A percentile compares a stretch with the other conserved stretches of the same genome.
Evolutionary conservation across 495 filamentous ascomycete species (phyloP).

Genomic region (Elaphomyces granulatus): DNA sequence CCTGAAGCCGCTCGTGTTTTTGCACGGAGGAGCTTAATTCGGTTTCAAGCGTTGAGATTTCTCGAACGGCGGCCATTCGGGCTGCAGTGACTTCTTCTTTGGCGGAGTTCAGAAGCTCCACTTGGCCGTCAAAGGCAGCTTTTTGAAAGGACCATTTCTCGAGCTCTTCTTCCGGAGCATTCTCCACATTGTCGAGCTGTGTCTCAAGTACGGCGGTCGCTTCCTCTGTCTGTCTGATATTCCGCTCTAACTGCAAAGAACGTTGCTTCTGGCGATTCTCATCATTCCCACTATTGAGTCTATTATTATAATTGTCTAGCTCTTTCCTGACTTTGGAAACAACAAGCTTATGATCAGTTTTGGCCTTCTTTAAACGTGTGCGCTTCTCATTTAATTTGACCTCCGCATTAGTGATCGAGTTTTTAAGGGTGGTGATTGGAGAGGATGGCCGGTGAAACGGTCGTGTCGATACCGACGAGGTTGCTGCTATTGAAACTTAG

Average conservation of each 20-base stretch:
- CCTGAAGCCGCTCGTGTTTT: slow-evolving; percentile 63
- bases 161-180: slow-evolving; percentile 52
- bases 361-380: slow-evolving; percentile 54
- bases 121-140: slow-evolving; percentile 45
- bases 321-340: slow-evolving; percentile 62
- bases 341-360: slow-evolving; percentile 65
- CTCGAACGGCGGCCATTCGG: slow-evolving; percentile 48
- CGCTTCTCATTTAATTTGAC: slow-evolving; percentile 63
- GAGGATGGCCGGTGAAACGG: slow-evolving; percentile 63
- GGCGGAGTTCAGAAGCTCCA: slow-evolving; percentile 43
- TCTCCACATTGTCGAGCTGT: slow-evolving; percentile 52
- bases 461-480: slow-evolving; percentile 27
- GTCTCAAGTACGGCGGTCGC: slow-evolving; percentile 43
- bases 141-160: slow-evolving; percentile 47
- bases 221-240: slow-evolving; percentile 73
- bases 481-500: slow-evolving; percentile 28
- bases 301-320: slow-evolving; percentile 57
- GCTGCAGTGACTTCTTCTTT: slow-evolving; percentile 45
- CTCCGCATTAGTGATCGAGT: slow-evolving; percentile 71
- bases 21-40: slow-evolving; percentile 54
- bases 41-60: slow-evolving; percentile 46
- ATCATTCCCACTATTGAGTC: slow-evolving; percentile 55
- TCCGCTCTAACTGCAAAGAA: slow-evolving; percentile 59
- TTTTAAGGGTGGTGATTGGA: slow-evolving; percentile 78
- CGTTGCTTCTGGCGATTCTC: slow-evolving; percentile 76